Conservation (phyloP, 148 eudicot species). For the Silene conica region DNA sequence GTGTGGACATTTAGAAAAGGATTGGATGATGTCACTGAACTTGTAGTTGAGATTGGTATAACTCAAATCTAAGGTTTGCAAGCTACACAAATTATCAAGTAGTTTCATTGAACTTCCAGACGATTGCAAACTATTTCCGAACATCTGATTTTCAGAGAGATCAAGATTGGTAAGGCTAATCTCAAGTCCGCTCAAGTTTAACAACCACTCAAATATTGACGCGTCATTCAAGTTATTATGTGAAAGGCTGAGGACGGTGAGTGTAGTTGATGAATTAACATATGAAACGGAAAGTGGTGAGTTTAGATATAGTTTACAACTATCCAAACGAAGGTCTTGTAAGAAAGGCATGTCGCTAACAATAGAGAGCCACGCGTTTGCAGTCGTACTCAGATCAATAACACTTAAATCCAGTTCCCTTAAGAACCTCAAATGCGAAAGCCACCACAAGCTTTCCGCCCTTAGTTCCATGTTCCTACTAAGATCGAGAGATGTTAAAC, state of each 20-base stretch:
- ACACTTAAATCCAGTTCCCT: neutral
- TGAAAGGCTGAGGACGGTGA: slow-evolving; percentile 3
- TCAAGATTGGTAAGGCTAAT: slow-evolving; percentile 16
- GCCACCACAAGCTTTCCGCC: slow-evolving; percentile 2
- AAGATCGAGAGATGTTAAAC: slow-evolving; percentile 17
- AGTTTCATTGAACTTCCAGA: neutral
- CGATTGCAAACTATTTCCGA: slow-evolving; percentile 1
- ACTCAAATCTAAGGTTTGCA: neutral
- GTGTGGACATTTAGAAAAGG: slow-evolving; percentile 18
- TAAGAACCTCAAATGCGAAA: neutral
- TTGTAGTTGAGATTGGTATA: neutral
- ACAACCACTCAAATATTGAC: slow-evolving; percentile 22
- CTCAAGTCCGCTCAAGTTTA: slow-evolving; percentile 11
- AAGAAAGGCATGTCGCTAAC: slow-evolving; percentile 16
- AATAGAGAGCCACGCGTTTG: neutral
- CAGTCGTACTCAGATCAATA: neutral
- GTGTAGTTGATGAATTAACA: slow-evolving; percentile 11
- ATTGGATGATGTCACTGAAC: slow-evolving; percentile 5
- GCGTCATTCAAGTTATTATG: slow-evolving; percentile 6
- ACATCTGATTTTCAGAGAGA: slow-evolving; percentile 17
- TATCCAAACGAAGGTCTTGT: neutral
- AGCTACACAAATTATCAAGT: slow-evolving; percentile 4
- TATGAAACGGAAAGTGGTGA: slow-evolving; percentile 3
- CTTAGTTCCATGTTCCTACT: neutral
- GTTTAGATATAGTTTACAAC: neutral